phyloP scores from a whole-genome alignment of 1,284 basidiomycete genomes.

The Schizopora paradoxa region DNA sequence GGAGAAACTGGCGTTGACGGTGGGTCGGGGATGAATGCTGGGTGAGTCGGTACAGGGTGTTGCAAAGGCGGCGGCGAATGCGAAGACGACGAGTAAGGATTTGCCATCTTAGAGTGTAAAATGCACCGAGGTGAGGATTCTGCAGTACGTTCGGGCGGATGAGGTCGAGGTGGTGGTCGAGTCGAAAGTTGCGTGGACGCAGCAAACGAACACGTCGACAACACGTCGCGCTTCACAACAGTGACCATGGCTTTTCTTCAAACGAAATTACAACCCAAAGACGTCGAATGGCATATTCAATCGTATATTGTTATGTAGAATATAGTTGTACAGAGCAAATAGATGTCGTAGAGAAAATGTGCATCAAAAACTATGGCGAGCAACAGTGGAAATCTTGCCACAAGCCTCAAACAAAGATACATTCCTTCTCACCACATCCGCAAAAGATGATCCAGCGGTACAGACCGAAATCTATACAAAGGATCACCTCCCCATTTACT shows the following conservation, averaged over 20 bases:
- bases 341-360: no score
- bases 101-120: constrained; percentile 33
- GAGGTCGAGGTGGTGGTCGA: no score
- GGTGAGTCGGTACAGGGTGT: constrained; percentile 87
- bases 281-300: no score
- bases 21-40: constrained; percentile 84
- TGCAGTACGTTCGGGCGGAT: no score
- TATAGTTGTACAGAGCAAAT: no score
- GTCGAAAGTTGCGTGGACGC: no score
- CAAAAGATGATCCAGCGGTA: constrained; percentile 15
- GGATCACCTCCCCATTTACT: constrained; percentile 13
- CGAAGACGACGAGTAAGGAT: constrained; percentile 26
- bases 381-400: constrained; percentile 44
- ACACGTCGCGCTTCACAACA: no score
- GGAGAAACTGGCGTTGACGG: constrained; percentile 75
- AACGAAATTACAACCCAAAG: no score
- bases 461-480: constrained; percentile 21
- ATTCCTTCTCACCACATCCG: constrained; percentile 32
- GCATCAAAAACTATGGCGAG: constrained; percentile 67
- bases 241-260: no score
- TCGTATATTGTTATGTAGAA: no score
- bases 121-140: no score
- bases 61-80: constrained; percentile 77
- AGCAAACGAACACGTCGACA: no score
- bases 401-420: constrained; percentile 73